A percentile compares a stretch with the other conserved stretches of the same genome.
Evolutionary conservation across 371 early-diverging fungal species (phyloP).

Genomic region (Mucor sp.): DNA sequence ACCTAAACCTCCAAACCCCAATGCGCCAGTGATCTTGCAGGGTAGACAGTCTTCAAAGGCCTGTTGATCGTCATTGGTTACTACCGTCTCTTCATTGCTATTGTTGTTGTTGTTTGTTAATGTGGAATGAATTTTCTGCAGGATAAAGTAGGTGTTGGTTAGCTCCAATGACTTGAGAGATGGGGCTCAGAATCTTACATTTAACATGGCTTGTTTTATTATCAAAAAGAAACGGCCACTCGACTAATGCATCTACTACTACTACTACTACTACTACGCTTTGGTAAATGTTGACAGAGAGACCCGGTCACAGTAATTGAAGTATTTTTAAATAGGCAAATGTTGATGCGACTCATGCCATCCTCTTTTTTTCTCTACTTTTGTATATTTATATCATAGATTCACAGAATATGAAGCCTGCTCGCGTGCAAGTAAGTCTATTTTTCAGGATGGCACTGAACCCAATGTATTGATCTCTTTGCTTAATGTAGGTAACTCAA

Average conservation of each 20-base stretch:
- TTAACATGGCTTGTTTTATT: not conserved
- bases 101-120: not conserved
- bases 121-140: conserved; percentile 21
- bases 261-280: no score
- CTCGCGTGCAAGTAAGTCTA: conserved; percentile 27
- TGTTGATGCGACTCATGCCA: conserved; percentile 1
- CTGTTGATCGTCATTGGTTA: not conserved
- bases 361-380: not conserved
- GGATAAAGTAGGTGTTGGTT: not conserved
- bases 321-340: not conserved
- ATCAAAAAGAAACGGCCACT: not conserved
- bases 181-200: not conserved
- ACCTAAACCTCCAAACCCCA: conserved; percentile 44
- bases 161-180: no score
- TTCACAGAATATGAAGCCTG: conserved; percentile 13
- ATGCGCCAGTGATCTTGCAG: conserved; percentile 45
- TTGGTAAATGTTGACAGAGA: not conserved
- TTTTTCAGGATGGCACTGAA: not conserved
- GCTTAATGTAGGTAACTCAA: conserved; percentile 37
- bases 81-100: not conserved
- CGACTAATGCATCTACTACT: not conserved
- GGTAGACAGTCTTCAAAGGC: conserved; percentile 44
- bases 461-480: not conserved
- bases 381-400: not conserved
- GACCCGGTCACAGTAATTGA: not conserved